Evolutionary conservation across 2,329 filamentous ascomycete species (phyloP).

Genomic region (Ceratocystis harringtonii): DNA sequence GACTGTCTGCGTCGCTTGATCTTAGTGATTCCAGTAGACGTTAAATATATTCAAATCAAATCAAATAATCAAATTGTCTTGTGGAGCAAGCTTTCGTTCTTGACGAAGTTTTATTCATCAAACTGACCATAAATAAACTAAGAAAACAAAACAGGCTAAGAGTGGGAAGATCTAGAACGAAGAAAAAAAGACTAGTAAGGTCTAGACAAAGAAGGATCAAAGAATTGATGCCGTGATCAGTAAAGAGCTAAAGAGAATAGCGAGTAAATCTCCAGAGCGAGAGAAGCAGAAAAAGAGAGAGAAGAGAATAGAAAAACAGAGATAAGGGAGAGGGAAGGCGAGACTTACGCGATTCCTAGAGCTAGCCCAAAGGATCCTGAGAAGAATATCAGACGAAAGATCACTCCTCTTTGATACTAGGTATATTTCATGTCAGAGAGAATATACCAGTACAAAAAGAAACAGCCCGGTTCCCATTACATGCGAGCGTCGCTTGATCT

Average conservation of each 20-base stretch:
- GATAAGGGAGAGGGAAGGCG: not conserved
- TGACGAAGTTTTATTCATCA: not conserved
- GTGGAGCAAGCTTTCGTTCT: not conserved
- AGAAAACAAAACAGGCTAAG: not conserved
- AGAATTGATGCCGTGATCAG: not conserved
- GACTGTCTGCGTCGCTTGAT: no score
- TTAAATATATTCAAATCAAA: no score
- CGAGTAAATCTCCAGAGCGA: not conserved
- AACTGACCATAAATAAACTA: not conserved
- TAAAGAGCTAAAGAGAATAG: not conserved
- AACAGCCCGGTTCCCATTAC: not conserved
- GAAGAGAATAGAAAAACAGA: not conserved
- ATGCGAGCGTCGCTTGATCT: not conserved
- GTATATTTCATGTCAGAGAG: not conserved
- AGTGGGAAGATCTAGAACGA: not conserved
- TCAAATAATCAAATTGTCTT: not conserved
- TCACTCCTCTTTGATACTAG: not conserved
- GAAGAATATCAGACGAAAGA: not conserved
- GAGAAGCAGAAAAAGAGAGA: not conserved
- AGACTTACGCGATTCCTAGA: not conserved
- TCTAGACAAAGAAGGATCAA: not conserved
- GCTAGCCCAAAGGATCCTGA: not conserved
- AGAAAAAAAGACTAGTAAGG: not conserved
- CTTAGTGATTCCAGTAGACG: no score
- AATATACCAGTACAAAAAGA: not conserved